Evolutionary conservation across 2,329 filamentous ascomycete species (phyloP).

Genomic region (Trichoderma sp.): DNA sequence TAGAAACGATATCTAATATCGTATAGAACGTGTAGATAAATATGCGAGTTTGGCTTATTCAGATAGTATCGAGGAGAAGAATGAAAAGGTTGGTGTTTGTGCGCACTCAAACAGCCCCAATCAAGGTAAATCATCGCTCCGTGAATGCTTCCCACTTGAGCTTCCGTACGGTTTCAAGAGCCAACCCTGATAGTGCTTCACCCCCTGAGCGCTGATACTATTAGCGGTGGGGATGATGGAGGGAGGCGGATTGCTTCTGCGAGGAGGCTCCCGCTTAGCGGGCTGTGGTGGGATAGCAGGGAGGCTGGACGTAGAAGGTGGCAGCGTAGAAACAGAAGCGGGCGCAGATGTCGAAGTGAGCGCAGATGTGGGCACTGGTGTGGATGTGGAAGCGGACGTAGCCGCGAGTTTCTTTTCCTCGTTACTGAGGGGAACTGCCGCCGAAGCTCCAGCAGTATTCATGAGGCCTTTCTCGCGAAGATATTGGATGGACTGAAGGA

Average conservation of each 20-base stretch:
- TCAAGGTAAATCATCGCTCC: slow-evolving; percentile 40
- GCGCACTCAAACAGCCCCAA: slow-evolving; percentile 11
- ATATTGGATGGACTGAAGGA: slow-evolving; percentile 67
- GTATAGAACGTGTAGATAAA: background rate
- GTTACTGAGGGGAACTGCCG: slow-evolving; percentile 26
- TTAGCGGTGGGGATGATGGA: slow-evolving; percentile 37
- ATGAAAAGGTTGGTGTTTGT: background rate
- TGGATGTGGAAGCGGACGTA: background rate
- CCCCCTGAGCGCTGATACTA: slow-evolving; percentile 36
- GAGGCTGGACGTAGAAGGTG: slow-evolving; percentile 37
- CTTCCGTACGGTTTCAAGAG: slow-evolving; percentile 42
- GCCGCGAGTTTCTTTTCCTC: slow-evolving; percentile 29
- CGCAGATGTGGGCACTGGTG: background rate
- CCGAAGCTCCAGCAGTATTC: slow-evolving; percentile 32
- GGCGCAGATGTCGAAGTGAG: slow-evolving; percentile 3
- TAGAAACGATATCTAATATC: background rate
- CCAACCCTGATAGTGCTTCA: slow-evolving; percentile 43
- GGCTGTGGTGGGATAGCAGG: slow-evolving; percentile 43
- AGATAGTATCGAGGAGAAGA: background rate
- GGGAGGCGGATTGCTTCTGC: slow-evolving; percentile 38
- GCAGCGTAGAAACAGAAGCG: slow-evolving; percentile 16
- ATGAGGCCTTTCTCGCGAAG: slow-evolving; percentile 62
- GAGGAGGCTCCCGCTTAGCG: slow-evolving; percentile 39
- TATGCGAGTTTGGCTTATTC: background rate
- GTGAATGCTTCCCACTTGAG: slow-evolving; percentile 36